Evolutionary conservation across 179 eudicot genomes (phyloP), one percentile per base, ranked within the genome.

Genomic region (Sideroxylon spinosum): DNA sequence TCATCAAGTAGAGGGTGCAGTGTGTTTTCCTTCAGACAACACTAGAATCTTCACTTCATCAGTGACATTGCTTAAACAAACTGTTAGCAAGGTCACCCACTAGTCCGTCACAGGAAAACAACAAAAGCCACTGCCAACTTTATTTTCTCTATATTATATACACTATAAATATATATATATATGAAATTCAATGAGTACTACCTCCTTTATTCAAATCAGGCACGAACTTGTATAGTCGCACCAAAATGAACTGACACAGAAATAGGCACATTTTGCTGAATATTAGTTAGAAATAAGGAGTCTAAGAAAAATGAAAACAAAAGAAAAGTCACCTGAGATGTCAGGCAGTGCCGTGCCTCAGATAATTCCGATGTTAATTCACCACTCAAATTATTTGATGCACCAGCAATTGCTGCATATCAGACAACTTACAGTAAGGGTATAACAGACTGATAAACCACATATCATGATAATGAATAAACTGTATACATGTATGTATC

Each of bases 291-390:
- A 62, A 20, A 48, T 14, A 75, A 20, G 68, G 44, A 2, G 9
- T 29, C 13, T 46, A 16, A 50, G 29, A 60, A 19, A 52, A 60
- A 65, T 3, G 69, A 72, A 53, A 74, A 44, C 20, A 59, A 74
- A 22, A 50, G 74, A 66, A 69, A 23, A 75, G 82, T 74, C 55
- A 94, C 98, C 97, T 94, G 91, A 26, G 88, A 90, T 84, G 82
- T 73, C 50, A 76, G 79, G 75, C 49, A 28, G 26, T 29, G 55
- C 19, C 78, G 82, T 23, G 78, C 69, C 82, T 91, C 91, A 20
- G 94, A 77, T 74, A 84, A 84, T 76, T 83, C 82, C 32, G 84
- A 78, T 71, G 76, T 75, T 44, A 85, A 64, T 77, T 85, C 87
- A 37, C 89, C 90, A 71, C 84, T 90, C 69, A 87, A 82, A 63